Evolutionary conservation across 1,284 basidiomycete species (phyloP).

Genomic region (Cryptococcus sp.): DNA sequence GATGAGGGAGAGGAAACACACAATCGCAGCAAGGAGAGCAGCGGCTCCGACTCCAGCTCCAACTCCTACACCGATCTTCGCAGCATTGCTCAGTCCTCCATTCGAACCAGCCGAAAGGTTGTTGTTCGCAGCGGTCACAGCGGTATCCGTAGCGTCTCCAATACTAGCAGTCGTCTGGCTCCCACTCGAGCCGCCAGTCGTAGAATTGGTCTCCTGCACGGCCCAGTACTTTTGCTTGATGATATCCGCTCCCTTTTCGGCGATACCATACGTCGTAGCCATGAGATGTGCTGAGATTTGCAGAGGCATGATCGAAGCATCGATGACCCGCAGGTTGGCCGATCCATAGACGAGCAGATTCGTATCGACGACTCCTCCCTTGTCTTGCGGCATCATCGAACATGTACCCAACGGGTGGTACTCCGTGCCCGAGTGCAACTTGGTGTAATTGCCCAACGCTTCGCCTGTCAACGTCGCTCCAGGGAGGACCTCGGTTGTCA

Average conservation of each 20-base stretch:
- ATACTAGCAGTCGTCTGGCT: background rate
- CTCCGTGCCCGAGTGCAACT: slow-evolving; percentile 37
- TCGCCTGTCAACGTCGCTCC: slow-evolving; percentile 24
- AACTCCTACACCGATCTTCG: slow-evolving; percentile 40
- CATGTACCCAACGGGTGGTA: slow-evolving; percentile 60
- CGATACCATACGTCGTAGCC: slow-evolving; percentile 60
- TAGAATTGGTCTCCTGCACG: slow-evolving; percentile 6
- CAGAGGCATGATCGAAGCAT: slow-evolving; percentile 49
- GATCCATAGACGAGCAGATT: slow-evolving; percentile 61
- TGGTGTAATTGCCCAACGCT: slow-evolving; percentile 37
- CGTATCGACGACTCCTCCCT: slow-evolving; percentile 63
- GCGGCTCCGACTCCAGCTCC: slow-evolving; percentile 35
- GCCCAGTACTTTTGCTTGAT: slow-evolving; percentile 49
- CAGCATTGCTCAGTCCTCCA: slow-evolving; percentile 11
- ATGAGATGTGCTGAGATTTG: slow-evolving; percentile 47
- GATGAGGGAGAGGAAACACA: slow-evolving; percentile 7
- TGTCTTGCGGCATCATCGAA: slow-evolving; percentile 58
- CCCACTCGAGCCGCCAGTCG: background rate
- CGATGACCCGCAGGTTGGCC: slow-evolving; percentile 49
- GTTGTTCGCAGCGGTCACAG: slow-evolving; percentile 27
- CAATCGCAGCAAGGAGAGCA: slow-evolving; percentile 28
- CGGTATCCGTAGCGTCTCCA: slow-evolving; percentile 16
- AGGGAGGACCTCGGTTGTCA: slow-evolving; percentile 29
- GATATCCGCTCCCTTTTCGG: slow-evolving; percentile 61
- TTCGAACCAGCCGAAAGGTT: slow-evolving; percentile 10